Base-by-base conservation (phyloP, 1,284 basidiomycete genomes). In the Sutorius eximius region DNA sequence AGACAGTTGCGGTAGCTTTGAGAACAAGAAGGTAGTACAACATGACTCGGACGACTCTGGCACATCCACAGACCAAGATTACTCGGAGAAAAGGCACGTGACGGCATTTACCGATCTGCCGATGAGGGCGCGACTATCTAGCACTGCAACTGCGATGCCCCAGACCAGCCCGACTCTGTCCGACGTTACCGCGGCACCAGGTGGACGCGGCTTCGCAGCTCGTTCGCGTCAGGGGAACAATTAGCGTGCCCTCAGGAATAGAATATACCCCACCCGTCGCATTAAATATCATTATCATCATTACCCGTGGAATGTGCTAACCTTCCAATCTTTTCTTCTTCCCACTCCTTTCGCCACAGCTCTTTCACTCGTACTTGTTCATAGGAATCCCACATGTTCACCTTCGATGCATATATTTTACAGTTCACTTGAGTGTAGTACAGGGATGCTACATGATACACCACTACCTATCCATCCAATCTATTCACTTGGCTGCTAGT, bases 1-100 rank as follows among this genome's bases (percentile, higher is more conserved):
- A 3, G 80, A 75, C 47, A 87, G 85, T 63, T 84, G 82, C 55
- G 76, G 73, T 12, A 79, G 76, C 53, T 73, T 70, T 52, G 68
- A 70, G 38, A 56, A 59, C 57, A 66, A 66, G 37, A 70, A 66
- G 45, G 60, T 46, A 12, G 38, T 34, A 24, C 68, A 62, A 27
- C 60, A 56, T 12, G 68, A 70, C 53, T 70, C 68, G 5, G 71
- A 73, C 32, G 68, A 73, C 54, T 70, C 68, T 46, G 70, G 63
- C 48, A 68, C 61, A 20, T 71, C 66, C 16, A 72, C 71, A 2
- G 70, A 73, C 47, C 68, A 59, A 49, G 65, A 63, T 42, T 61
- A 61, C 45, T 47, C 20, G 42, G 57, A 58, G 18, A 68, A 67
- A 53, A 61, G 52, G 34, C 71, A 68, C 12, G 68, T 72, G 29